Evolutionary conservation across 2,329 filamentous ascomycete genomes (phyloP).

Genomic region (Epichloe sibirici): DNA sequence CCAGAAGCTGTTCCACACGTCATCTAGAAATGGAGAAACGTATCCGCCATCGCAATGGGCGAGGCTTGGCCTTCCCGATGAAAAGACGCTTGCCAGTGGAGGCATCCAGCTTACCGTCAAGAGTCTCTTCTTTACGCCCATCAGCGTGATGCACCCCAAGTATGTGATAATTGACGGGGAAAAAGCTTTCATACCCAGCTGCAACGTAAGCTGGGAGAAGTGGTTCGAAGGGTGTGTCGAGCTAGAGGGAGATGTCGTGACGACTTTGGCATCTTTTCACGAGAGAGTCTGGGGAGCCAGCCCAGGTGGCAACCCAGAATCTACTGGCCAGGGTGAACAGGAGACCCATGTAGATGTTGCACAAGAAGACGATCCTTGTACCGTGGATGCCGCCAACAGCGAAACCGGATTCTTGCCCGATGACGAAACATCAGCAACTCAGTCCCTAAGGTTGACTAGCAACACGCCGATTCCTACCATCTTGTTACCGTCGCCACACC

Average conservation of each 20-base stretch:
- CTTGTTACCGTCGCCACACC: conserved; percentile 64
- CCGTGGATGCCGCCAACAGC: conserved; percentile 3
- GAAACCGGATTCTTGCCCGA: conserved; percentile 6
- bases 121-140: conserved; percentile 65
- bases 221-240: conserved; percentile 74
- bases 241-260: conserved; percentile 49
- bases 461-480: conserved; percentile 35
- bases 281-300: conserved; percentile 48
- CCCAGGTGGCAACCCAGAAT: conserved; percentile 3
- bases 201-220: conserved; percentile 78
- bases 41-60: conserved; percentile 51
- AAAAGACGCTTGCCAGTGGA: conserved; percentile 35
- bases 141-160: conserved; percentile 83
- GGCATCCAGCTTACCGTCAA: conserved; percentile 60
- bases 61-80: conserved; percentile 51
- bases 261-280: conserved; percentile 55
- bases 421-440: conserved; percentile 16
- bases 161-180: conserved; percentile 62
- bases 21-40: conserved; percentile 46
- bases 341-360: neutral
- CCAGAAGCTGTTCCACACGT: conserved; percentile 65
- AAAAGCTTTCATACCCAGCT: conserved; percentile 59
- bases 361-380: neutral
- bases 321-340: neutral
- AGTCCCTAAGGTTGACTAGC: conserved; percentile 15